Conservation (phyloP, 768 basidiomycete genomes). For the Boletus fagicola region DNA sequence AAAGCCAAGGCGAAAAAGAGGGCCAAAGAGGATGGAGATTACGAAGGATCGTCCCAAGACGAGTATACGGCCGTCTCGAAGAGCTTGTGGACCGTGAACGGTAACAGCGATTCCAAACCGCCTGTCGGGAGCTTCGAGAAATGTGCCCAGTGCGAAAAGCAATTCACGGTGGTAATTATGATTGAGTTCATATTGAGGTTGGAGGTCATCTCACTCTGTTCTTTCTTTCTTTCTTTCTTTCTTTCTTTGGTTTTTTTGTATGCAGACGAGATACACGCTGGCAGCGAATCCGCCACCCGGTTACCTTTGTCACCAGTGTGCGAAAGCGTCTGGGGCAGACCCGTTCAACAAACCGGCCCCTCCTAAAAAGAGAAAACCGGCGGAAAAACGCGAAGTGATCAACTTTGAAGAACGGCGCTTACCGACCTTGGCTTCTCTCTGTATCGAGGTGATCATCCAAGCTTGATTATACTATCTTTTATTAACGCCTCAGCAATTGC, state of each 20-base stretch:
- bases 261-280: conserved; percentile 83
- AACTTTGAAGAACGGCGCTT: conserved; percentile 70
- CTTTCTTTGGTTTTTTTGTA: too few species aligned
- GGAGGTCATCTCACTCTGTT: neutral
- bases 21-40: conserved; percentile 46
- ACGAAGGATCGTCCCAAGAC: conserved; percentile 57
- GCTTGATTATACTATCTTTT: neutral
- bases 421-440: conserved; percentile 71
- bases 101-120: conserved; percentile 45
- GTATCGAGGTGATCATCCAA: conserved; percentile 59
- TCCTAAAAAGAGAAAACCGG: conserved; percentile 60
- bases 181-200: neutral
- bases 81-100: conserved; percentile 38
- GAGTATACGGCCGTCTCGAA: conserved; percentile 67
- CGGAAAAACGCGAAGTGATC: conserved; percentile 66
- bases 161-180: conserved; percentile 80
- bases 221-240: neutral
- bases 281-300: conserved; percentile 69
- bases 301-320: conserved; percentile 82
- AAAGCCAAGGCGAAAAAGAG: conserved; percentile 41
- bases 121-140: conserved; percentile 74
- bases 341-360: conserved; percentile 80
- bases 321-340: conserved; percentile 71
- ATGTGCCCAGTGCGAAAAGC: conserved; percentile 79
- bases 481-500: neutral